Evolutionary conservation across 202 grass and related monocot genomes (phyloP), one percentile per base, ranked within the genome.

Genomic region (Schoenoplectus tabernaemontani): DNA sequence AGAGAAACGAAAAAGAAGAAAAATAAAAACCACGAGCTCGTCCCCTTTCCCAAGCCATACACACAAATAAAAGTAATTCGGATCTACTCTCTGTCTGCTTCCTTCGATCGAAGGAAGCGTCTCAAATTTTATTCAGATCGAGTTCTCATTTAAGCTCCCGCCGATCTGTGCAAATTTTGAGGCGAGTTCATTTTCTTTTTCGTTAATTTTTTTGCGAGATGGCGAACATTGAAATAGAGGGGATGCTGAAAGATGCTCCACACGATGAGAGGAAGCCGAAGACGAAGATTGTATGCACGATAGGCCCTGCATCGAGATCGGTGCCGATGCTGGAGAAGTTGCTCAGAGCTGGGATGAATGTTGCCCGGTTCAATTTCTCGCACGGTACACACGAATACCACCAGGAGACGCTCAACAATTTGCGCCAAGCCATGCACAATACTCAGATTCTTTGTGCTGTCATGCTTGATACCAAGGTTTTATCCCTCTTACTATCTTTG

Each of bases 251-350:
- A 50, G 51, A 36, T 15, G 85, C 9, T 0, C 70, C 41, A 59
- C 26, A 77, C 23, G 79, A 44, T 20, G 46, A n/a, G 30, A 79
- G 48, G 87, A 71, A 74, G 76, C 90, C 93, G 37, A 96, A 96
- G 86, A 93, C 90, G 51, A 96, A 96, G 86, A 96, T 96, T 77
- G 93, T 96, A 15, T 96, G 93, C 84, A 96, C 93, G 60, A 88
- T 96, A 1, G 93, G 93, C 16, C 93, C 93, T 51, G 88, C 93
- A 4, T 96, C 93, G 81, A 84, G 93, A 47, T 91, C 93, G 59
- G 88, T 96, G 19, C 86, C 86, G 42, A 93, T 93, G 93, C 54
- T 90, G 82, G 85, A 84, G 73, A 89, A 89, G 53, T 85, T 95
- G 32, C 89, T 95, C 0, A 85, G 89, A 28, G 92, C 89, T 3